Evolutionary conservation across 306 rosid species (phyloP), one percentile per base, ranked within the genome.

Genomic region (Inga laurina): DNA sequence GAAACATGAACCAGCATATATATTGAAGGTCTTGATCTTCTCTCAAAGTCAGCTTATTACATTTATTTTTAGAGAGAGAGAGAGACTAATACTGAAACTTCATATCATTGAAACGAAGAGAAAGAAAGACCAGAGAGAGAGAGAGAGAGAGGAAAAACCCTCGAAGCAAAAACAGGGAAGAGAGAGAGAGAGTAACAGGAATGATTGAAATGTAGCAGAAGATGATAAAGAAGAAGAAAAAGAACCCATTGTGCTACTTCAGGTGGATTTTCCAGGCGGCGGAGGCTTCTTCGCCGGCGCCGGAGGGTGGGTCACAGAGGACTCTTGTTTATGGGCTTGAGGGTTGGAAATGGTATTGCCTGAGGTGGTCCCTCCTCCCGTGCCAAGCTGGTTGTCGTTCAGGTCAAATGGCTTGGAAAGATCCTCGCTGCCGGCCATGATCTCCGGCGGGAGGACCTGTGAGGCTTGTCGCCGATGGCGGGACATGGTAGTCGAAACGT

Each of bases 381-480:
- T 41, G 18, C 21, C 21, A 14, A 10, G 49, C 74, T 64, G 74
- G 21, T 10, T 5, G 13, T 27, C 35, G n/a, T 13, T 32, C 22
- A 65, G 3, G 75, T 79, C 64, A n/a, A 67, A 49, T 34, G 82
- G 82, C 82, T 79, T 79, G 7, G 75, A 19, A 2, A 66, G 35
- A 27, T 65, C 82, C 35, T 79, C 82, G 66, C 24, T 75, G n/a
- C n/a, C 75, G 9, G 64, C 76, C 49, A 79, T 48, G 15, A 79
- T 27, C 66, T 79, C 82, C 75, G 82, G 75, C 34, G 75, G 74
- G 2, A 67, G 75, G 46, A 79, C 82, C 37, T 34, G 82, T 2
- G 82, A 79, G n/a, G 82, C 82, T 67, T 79, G 75, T 54, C 82
- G 82, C 43, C 82, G 75, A 34, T 79, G 82, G 41, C 82, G 82